Percentiles rank a stretch among this genome's conserved stretches.
Evolutionary conservation across 495 filamentous ascomycete genomes (phyloP).

Genomic region (Aspergillus bertholletiae): DNA sequence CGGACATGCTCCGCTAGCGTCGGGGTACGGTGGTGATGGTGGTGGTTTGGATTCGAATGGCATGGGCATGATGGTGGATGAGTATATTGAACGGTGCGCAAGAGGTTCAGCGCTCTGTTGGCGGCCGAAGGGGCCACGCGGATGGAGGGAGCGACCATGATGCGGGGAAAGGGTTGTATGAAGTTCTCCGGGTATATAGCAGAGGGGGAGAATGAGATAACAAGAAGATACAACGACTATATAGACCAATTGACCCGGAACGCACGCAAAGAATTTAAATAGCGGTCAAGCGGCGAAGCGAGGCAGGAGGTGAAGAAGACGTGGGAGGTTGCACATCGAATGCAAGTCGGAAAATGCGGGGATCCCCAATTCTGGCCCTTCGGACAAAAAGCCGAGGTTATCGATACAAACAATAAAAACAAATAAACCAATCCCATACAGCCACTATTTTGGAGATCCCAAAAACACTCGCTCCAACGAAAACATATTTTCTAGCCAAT

Average conservation of each 20-base stretch:
- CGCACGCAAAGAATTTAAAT: not conserved
- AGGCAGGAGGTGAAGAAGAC: not conserved
- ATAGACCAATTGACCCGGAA: not conserved
- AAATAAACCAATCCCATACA: too few species aligned
- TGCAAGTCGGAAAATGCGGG: constrained; percentile 10
- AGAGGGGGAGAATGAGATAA: not conserved
- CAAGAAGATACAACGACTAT: not conserved
- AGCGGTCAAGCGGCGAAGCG: not conserved
- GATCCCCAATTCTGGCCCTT: not conserved
- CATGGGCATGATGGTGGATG: constrained; percentile 91
- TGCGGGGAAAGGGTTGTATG: not conserved
- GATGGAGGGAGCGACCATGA: constrained; percentile 51
- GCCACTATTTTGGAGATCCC: not conserved
- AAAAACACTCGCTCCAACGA: too few species aligned
- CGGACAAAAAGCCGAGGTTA: constrained; percentile 14
- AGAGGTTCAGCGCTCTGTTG: constrained; percentile 70
- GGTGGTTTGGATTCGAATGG: constrained; percentile 77
- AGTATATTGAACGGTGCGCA: constrained; percentile 84
- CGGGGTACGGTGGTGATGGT: constrained; percentile 56
- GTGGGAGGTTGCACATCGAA: not conserved
- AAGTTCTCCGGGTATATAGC: not conserved
- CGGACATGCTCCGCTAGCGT: constrained; percentile 53
- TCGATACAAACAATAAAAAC: not conserved
- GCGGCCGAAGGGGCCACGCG: constrained; percentile 67
- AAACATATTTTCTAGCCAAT: too few species aligned